phyloP scores from a whole-genome alignment of 2,329 filamentous ascomycete species.

The Cytospora paraplurivora region DNA sequence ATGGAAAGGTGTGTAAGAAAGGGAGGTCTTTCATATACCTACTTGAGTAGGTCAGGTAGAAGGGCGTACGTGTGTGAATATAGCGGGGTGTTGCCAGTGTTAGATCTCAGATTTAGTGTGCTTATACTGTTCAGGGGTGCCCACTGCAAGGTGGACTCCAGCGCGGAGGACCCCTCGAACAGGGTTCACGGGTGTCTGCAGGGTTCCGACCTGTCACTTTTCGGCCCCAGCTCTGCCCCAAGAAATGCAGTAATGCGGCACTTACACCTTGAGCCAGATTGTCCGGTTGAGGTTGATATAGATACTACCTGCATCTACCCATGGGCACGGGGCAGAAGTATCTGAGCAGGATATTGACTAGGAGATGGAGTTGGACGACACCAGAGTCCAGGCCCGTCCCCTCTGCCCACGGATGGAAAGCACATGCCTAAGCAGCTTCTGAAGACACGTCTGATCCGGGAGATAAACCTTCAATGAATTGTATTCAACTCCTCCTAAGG shows the following conservation, averaged over 20 bases:
- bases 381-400: background rate
- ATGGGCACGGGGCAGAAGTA: background rate
- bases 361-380: background rate
- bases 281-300: slow-evolving; percentile 28
- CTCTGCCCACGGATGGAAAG: background rate
- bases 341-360: background rate
- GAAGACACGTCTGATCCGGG: background rate
- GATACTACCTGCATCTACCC: slow-evolving; percentile 10
- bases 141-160: slow-evolving; percentile 8
- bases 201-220: slow-evolving; percentile 22
- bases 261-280: slow-evolving; percentile 15
- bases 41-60: too few relatives aligned
- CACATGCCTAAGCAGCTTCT: background rate
- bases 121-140: background rate
- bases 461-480: background rate
- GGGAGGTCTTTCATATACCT: too few relatives aligned
- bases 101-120: too few relatives aligned
- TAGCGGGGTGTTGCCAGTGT: too few relatives aligned
- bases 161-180: slow-evolving; percentile 16
- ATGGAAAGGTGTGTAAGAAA: too few relatives aligned
- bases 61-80: too few relatives aligned
- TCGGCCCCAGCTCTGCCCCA: slow-evolving; percentile 18
- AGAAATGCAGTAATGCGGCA: slow-evolving; percentile 11
- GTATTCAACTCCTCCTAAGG: background rate
- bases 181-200: slow-evolving; percentile 23